These are phyloP conservation scores for Gnomoniopsis smithogilvyi DNA, from an alignment of 2,329 filamentous ascomycete genomes.

Conservation along the genomic window DNA sequence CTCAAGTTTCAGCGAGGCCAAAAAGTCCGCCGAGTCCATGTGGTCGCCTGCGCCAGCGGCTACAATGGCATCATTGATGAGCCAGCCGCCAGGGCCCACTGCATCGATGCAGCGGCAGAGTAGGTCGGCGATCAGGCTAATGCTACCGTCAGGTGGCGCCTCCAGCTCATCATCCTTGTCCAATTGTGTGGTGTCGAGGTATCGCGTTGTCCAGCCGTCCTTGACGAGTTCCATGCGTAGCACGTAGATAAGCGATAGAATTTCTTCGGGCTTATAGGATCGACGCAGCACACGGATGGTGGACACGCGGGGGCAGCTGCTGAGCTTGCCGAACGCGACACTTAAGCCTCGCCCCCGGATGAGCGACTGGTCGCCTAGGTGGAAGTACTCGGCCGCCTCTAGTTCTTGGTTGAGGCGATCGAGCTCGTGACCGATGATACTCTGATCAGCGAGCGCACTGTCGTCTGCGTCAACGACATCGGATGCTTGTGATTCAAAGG, in stretches of 20 bases:
- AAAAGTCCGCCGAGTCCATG: slow-evolving; percentile 58
- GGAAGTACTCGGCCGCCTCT: slow-evolving; percentile 62
- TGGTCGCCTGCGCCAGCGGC: slow-evolving; percentile 39
- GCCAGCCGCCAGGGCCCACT: slow-evolving; percentile 71
- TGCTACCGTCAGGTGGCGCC: slow-evolving; percentile 62
- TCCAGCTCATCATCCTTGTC: slow-evolving; percentile 42
- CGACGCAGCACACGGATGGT: slow-evolving; percentile 63
- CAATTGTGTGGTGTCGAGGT: slow-evolving; percentile 56
- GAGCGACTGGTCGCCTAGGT: slow-evolving; percentile 59
- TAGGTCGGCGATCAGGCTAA: slow-evolving; percentile 68
- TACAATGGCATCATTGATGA: slow-evolving; percentile 57
- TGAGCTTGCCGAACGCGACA: slow-evolving; percentile 66
- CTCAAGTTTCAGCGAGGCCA: slow-evolving; percentile 64
- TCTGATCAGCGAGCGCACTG: slow-evolving; percentile 26
- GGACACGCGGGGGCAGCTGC: slow-evolving; percentile 56
- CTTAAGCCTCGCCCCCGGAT: slow-evolving; percentile 63
- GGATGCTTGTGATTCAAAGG: slow-evolving; percentile 17
- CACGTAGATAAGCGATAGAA: slow-evolving; percentile 68
- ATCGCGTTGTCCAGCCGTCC: slow-evolving; percentile 72
- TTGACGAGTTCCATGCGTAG: slow-evolving; percentile 70
- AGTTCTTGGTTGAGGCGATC: slow-evolving; percentile 64
- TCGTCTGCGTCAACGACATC: slow-evolving; percentile 28
- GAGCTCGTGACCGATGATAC: slow-evolving; percentile 49
- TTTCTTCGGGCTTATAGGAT: slow-evolving; percentile 63
- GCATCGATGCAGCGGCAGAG: slow-evolving; percentile 73